These are phyloP conservation scores for Orychophragmus violaceus DNA, from an alignment of 345 rosid species.

Conservation along the genomic window DNA sequence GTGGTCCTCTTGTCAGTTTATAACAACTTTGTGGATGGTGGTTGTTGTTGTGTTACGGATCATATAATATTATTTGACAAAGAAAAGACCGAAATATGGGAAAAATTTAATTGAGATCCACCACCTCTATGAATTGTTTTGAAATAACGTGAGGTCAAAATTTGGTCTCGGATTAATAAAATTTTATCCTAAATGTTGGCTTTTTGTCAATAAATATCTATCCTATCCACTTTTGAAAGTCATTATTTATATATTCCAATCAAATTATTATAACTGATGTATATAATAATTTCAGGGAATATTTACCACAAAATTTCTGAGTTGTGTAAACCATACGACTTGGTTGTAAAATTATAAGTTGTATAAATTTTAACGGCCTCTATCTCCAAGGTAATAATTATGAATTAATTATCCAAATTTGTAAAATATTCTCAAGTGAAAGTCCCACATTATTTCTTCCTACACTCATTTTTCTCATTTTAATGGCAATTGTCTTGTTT, in stretches of 20 bases:
- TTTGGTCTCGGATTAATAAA: too few relatives aligned
- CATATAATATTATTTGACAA: not conserved
- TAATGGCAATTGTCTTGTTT: not conserved
- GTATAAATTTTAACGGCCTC: not conserved
- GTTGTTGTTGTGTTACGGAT: not conserved
- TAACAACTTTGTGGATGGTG: not conserved
- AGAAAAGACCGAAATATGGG: not conserved
- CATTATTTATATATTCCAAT: too few relatives aligned
- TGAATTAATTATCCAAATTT: not conserved
- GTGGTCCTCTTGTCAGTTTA: not conserved
- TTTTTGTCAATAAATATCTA: too few relatives aligned
- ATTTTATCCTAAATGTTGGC: too few relatives aligned
- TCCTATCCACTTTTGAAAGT: too few relatives aligned
- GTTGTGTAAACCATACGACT: not conserved
- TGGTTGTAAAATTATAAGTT: slow-evolving; percentile 5
- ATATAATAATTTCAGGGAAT: not conserved
- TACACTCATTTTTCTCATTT: not conserved
- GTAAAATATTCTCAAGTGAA: slow-evolving; percentile 5
- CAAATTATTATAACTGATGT: not conserved
- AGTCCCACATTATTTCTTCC: not conserved
- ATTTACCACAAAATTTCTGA: slow-evolving; percentile 5
- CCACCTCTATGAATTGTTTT: not conserved
- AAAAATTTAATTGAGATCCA: not conserved
- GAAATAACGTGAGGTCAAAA: slow-evolving; percentile 4
- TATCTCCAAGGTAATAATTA: not conserved